Conservation (phyloP, 352 stramenopile genomes). For the Globisporangium canariense region DNA sequence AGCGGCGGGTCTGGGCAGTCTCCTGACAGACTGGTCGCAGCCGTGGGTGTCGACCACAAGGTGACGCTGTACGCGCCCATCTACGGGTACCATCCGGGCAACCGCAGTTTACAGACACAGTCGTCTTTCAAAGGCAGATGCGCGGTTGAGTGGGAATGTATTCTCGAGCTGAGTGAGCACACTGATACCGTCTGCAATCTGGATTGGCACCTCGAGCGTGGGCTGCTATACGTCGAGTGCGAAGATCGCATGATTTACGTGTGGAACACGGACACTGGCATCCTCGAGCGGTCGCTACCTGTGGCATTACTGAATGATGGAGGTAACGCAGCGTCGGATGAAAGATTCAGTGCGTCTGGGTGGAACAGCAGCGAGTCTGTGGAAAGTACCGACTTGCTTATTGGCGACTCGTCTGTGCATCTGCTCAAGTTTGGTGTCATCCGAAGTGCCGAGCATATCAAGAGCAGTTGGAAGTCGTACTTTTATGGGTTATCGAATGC, state of each 20-base stretch:
- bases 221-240: conserved; percentile 63
- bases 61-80: conserved; percentile 60
- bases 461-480: conserved; percentile 65
- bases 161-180: conserved; percentile 65
- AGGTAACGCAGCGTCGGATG: conserved; percentile 29
- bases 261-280: conserved; percentile 74
- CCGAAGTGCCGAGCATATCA: conserved; percentile 63
- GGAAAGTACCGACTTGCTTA: conserved; percentile 46
- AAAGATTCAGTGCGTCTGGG: conserved; percentile 17
- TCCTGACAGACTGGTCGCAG: conserved; percentile 63
- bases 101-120: conserved; percentile 7
- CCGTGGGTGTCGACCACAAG: conserved; percentile 53
- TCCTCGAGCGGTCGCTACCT: conserved; percentile 65
- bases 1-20: conserved; percentile 22
- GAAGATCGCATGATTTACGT: conserved; percentile 76
- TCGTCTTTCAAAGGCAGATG: conserved; percentile 9
- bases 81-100: conserved; percentile 40
- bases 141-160: conserved; percentile 53
- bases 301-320: conserved; percentile 46
- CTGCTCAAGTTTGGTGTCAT: conserved; percentile 66
- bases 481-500: conserved; percentile 32
- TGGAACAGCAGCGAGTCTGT: conserved; percentile 22
- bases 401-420: conserved; percentile 54
- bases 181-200: conserved; percentile 42
- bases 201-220: conserved; percentile 61